A percentile compares a stretch with the other conserved stretches of the same genome.
Evolutionary conservation across 768 basidiomycete genomes (phyloP).

Genomic region (Mycena belliarum): DNA sequence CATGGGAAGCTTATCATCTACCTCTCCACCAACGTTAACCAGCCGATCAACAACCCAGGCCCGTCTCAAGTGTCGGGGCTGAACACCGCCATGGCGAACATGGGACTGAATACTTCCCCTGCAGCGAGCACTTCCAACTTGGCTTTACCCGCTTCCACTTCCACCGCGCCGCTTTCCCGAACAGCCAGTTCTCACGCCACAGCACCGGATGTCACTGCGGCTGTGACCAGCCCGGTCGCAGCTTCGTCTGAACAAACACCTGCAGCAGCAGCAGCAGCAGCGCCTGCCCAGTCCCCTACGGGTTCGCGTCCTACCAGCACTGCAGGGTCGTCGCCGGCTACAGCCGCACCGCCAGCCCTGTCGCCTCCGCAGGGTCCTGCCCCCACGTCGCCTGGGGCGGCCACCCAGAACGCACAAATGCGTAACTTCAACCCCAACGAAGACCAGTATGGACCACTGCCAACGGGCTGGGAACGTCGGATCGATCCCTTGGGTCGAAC

Average conservation of each 20-base stretch:
- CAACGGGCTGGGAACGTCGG: constrained; percentile 93
- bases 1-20: constrained; percentile 98
- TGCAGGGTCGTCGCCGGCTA: constrained; percentile 20
- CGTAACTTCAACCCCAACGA: constrained; percentile 94
- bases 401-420: constrained; percentile 53
- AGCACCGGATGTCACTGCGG: constrained; percentile 42
- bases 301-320: constrained; percentile 21
- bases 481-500: constrained; percentile 95
- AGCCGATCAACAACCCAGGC: constrained; percentile 83
- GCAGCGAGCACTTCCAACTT: constrained; percentile 59
- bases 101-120: constrained; percentile 61
- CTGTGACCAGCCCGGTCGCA: constrained; percentile 25
- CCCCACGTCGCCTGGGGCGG: constrained; percentile 40
- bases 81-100: constrained; percentile 58
- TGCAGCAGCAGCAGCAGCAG: constrained; percentile 22
- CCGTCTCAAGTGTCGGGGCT: constrained; percentile 69
- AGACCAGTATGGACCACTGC: constrained; percentile 91
- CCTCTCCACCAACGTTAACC: constrained; percentile 86
- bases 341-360: constrained; percentile 26
- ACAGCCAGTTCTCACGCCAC: constrained; percentile 69
- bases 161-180: constrained; percentile 55
- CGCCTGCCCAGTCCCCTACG: constrained; percentile 22
- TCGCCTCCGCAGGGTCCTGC: constrained; percentile 16
- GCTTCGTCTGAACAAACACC: constrained; percentile 25
- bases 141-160: constrained; percentile 40